Conservation (phyloP, 345 rosid genomes). For the Corymbia maculata region DNA sequence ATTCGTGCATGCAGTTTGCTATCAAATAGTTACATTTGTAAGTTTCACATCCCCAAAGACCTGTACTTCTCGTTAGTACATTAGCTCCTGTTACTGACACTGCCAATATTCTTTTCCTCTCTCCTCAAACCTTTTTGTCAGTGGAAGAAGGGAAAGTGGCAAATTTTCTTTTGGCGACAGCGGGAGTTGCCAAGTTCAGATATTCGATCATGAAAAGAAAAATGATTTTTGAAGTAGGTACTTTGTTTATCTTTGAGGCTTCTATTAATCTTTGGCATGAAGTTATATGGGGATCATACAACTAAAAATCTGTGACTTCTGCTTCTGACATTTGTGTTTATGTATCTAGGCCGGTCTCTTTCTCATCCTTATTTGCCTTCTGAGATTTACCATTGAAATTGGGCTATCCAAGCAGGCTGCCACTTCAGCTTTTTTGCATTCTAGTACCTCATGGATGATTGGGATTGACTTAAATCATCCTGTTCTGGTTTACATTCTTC, state of each 20-base stretch:
- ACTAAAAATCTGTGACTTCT: background rate
- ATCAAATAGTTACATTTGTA: conserved; percentile 89
- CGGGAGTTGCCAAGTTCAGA: conserved; percentile 59
- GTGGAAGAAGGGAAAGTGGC: conserved; percentile 99
- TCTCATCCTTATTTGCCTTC: conserved; percentile 47
- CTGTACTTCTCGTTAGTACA: background rate
- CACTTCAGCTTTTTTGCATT: conserved; percentile 64
- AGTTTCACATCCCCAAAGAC: conserved; percentile 14
- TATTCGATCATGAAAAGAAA: conserved; percentile 41
- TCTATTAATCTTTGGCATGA: background rate
- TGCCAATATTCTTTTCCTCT: background rate
- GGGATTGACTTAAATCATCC: conserved; percentile 46
- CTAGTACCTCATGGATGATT: conserved; percentile 66
- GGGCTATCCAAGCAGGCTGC: conserved; percentile 94
- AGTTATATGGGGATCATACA: background rate
- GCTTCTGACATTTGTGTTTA: conserved; percentile 11
- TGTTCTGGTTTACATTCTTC: conserved; percentile 31
- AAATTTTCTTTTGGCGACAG: conserved; percentile 76
- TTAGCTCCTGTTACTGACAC: background rate
- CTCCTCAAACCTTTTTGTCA: conserved; percentile 12
- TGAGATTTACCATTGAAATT: conserved; percentile 72
- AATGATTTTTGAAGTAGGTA: conserved; percentile 59
- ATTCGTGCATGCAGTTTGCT: conserved; percentile 85
- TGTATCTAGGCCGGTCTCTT: conserved; percentile 58
- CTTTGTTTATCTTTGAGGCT: background rate